Percentiles rank a stretch among this genome's conserved stretches.
Evolutionary conservation across 2,329 filamentous ascomycete genomes (phyloP).

Genomic region (Colletotrichum sp.): DNA sequence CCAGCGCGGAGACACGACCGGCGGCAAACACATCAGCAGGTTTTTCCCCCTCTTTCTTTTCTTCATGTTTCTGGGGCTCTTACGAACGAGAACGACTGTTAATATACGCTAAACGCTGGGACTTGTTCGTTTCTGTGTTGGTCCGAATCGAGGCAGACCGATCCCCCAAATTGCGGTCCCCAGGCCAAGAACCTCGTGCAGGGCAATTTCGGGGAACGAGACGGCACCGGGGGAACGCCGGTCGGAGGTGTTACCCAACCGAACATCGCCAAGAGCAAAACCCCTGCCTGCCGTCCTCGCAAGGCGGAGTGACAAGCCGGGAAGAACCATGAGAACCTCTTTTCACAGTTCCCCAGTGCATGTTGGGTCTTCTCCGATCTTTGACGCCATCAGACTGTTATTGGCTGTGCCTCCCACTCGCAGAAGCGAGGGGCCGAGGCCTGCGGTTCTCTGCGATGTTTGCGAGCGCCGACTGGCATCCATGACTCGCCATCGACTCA

Average conservation of each 20-base stretch:
- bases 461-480: neutral
- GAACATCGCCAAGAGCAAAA: neutral
- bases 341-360: neutral
- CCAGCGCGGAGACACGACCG: neutral
- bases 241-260: conserved; percentile 4
- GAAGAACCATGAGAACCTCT: neutral
- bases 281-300: neutral
- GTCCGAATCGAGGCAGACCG: neutral
- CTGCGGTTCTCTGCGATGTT: neutral
- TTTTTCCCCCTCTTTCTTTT: neutral
- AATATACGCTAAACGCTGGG: conserved; percentile 13
- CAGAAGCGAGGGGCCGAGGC: neutral
- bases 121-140: neutral
- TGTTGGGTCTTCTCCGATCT: neutral
- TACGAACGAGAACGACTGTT: neutral
- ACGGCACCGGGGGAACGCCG: neutral
- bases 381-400: neutral
- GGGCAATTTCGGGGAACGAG: neutral
- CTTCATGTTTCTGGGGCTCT: neutral
- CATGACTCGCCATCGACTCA: conserved; percentile 12
- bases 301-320: neutral
- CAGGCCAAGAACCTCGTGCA: neutral
- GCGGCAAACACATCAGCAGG: neutral
- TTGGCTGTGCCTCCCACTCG: neutral
- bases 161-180: neutral